Conservation (phyloP, 306 rosid species). For the Spatholobus suberectus region DNA sequence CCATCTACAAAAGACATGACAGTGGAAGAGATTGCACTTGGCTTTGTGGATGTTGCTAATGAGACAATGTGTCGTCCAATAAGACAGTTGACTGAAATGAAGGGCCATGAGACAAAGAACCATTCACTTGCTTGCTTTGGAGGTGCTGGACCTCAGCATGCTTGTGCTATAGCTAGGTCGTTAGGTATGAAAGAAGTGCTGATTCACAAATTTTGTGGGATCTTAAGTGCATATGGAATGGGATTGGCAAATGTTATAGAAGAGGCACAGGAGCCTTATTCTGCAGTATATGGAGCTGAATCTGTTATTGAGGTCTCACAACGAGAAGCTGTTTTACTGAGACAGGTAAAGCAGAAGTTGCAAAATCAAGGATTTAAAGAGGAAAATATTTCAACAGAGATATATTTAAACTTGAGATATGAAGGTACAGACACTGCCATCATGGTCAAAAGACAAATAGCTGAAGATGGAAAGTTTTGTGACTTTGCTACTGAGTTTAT, state of each 20-base stretch:
- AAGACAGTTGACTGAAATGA: conserved; percentile 96
- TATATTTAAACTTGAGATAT: conserved; percentile 87
- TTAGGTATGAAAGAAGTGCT: conserved; percentile 94
- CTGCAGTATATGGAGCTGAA: conserved; percentile 69
- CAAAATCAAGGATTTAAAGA: conserved; percentile 79
- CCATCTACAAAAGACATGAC: conserved; percentile 76
- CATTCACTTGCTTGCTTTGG: conserved; percentile 99
- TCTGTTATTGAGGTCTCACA: conserved; percentile 64
- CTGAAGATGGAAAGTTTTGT: conserved; percentile 48
- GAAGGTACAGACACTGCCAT: conserved; percentile 96
- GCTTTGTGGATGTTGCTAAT: conserved; percentile 94
- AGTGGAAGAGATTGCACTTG: conserved; percentile 84
- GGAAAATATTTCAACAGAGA: conserved; percentile 68
- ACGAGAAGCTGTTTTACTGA: conserved; percentile 67
- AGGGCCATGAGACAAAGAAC: conserved; percentile 92
- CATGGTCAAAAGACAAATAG: conserved; percentile 71
- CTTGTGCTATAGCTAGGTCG: conserved; percentile 95
- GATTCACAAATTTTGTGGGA: conserved; percentile 89
- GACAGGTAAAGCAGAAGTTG: conserved; percentile 74
- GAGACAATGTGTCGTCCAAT: conserved; percentile 98
- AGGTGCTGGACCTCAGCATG: conserved; percentile 99
- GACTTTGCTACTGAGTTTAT: conserved; percentile 76
- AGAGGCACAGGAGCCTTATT: conserved; percentile 92
- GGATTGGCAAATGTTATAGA: conserved; percentile 98
- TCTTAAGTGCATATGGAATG: conserved; percentile 97